Conservation (phyloP, 306 rosid species). For the Trifolium dubium region DNA sequence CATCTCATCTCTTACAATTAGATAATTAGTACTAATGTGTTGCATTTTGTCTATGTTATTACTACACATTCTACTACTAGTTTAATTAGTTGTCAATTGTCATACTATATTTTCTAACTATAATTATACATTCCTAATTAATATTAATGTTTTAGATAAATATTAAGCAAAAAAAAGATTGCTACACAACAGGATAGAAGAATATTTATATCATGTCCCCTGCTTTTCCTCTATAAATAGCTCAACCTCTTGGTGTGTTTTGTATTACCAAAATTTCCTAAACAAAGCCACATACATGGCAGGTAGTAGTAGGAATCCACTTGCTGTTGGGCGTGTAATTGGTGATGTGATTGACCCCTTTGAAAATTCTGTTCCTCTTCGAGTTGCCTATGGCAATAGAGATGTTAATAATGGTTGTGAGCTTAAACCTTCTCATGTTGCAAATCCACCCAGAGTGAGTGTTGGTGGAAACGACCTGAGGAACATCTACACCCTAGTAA, state of each 20-base stretch:
- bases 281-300: conserved; percentile 23
- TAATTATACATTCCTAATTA: not conserved
- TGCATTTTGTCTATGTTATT: too few relatives aligned
- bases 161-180: not conserved
- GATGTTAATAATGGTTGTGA: conserved; percentile 48
- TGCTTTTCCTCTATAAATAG: conserved; percentile 8
- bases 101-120: too few relatives aligned
- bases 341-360: conserved; percentile 54
- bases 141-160: not conserved
- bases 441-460: conserved; percentile 41
- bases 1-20: too few relatives aligned
- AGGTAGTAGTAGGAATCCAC: conserved; percentile 39
- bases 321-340: conserved; percentile 49
- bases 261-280: not conserved
- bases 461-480: conserved; percentile 56
- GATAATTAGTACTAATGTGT: too few relatives aligned
- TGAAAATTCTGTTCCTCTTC: conserved; percentile 33
- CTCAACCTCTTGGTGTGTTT: not conserved
- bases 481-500: conserved; percentile 47
- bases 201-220: conserved; percentile 13
- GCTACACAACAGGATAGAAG: not conserved
- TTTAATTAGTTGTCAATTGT: too few relatives aligned
- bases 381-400: conserved; percentile 37
- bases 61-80: too few relatives aligned
- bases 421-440: conserved; percentile 48